Evolutionary conservation across 2,329 filamentous ascomycete genomes (phyloP).

Genomic region (Monosporascus sp.): DNA sequence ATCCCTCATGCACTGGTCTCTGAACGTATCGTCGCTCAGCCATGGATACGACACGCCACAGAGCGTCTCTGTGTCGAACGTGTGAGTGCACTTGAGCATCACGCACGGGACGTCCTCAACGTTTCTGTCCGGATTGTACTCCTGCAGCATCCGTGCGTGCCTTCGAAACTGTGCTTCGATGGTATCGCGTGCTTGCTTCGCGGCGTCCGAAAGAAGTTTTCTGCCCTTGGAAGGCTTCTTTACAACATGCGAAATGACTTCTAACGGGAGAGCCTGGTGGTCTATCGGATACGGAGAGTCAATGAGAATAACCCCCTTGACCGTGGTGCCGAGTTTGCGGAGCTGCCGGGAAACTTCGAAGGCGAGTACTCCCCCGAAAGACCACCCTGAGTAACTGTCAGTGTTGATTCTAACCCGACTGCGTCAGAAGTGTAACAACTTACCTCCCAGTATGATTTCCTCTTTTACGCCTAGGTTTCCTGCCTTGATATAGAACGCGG

Average conservation of each 20-base stretch:
- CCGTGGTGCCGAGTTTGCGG: constrained; percentile 29
- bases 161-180: constrained; percentile 4
- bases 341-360: constrained; percentile 39
- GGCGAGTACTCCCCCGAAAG: constrained; percentile 47
- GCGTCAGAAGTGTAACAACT: not conserved
- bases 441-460: constrained; percentile 35
- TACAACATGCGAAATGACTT: constrained; percentile 10
- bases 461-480: constrained; percentile 5
- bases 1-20: constrained; percentile 1
- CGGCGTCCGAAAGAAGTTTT: not conserved
- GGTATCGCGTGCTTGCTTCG: not conserved
- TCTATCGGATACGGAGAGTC: constrained; percentile 39
- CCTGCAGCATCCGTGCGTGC: constrained; percentile 8
- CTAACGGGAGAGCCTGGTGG: constrained; percentile 40
- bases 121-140: constrained; percentile 3
- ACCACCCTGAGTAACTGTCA: constrained; percentile 32
- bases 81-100: constrained; percentile 13
- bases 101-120: constrained; percentile 9
- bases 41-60: constrained; percentile 16
- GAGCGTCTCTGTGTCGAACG: constrained; percentile 15
- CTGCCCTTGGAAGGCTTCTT: constrained; percentile 1
- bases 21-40: constrained; percentile 8
- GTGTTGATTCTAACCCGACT: not conserved
- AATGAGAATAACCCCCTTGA: constrained; percentile 36
- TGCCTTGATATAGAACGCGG: constrained; percentile 12